Base-by-base conservation (phyloP, 2,329 filamentous ascomycete genomes). In the Verticillium albo-atrum region DNA sequence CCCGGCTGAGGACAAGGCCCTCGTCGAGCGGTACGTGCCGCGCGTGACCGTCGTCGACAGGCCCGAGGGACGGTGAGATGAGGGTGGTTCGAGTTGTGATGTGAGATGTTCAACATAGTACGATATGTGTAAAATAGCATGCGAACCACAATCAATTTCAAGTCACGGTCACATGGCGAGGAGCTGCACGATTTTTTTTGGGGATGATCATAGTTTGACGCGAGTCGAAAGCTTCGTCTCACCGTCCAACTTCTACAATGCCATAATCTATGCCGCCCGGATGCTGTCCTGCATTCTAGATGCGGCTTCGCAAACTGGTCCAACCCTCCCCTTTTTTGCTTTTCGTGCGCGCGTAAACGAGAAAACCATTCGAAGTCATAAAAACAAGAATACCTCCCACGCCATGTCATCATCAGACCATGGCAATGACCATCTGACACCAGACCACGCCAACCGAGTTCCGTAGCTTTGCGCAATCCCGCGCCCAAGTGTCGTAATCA, bases 1-100 rank as follows among this genome's bases (percentile, higher is more conserved):
- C 1, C 89, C 86, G 1, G 86, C 91, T 62, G 79, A 89, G 68
- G 92, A 96, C 70, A 88, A 86, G 71, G 84, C 86, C 61, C 83
- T 83, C 14, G 72, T 96, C 63, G 80, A 85, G 55, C 80, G 79
- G 55, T 74, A 82, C 54, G 76, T 86, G 32, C 90, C 90, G 7
- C 85, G 78, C 65, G 82, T 94, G 60, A 82, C 79, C 42, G 69
- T 81, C 14, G 80, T 91, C 30, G 87, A 89, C 20, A 78, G 75
- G 60, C 61, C 57, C 58, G 74, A 76, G 53, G 67, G 30, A 4
- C 20, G 32, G 20, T 50, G 9, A 26, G n/a, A 32, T 32, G 30
- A 3, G 2, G 30, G 14, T 32, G 30, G 30, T 14, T 12, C 30
- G 30, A 3, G 30, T 14, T 9, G 30, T 32, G 30, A 32, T 32